These are phyloP conservation scores for Diplodia sapinea DNA, from an alignment of 2,329 filamentous ascomycete species.

Conservation along the genomic window DNA sequence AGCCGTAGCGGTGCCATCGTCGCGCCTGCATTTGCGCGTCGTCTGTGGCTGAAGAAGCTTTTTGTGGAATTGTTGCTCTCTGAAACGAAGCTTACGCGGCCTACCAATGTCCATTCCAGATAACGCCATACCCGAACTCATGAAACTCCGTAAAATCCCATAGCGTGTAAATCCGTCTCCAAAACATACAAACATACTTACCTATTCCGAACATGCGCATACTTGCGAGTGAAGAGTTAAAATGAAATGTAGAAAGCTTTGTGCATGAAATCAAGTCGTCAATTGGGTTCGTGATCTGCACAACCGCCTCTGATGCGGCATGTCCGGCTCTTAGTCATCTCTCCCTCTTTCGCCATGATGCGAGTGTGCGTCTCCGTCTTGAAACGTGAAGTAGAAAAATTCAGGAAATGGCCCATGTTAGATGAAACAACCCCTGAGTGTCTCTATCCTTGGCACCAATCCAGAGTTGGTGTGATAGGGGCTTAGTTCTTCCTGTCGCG, in stretches of 20 bases:
- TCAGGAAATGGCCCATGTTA: background rate
- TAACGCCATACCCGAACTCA: conserved; percentile 22
- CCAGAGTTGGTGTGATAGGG: background rate
- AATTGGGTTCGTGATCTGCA: conserved; percentile 15
- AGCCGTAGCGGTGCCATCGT: conserved; percentile 4
- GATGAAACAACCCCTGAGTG: background rate
- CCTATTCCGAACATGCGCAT: background rate
- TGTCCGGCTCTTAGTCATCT: conserved; percentile 10
- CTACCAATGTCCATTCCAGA: background rate
- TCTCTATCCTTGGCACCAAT: background rate
- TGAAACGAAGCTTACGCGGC: conserved; percentile 27
- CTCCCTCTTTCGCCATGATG: background rate
- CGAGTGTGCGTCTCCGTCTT: background rate
- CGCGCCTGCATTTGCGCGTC: background rate
- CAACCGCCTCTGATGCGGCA: background rate
- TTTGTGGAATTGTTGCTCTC: conserved; percentile 7
- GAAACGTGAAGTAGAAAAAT: background rate
- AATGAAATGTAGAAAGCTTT: background rate
- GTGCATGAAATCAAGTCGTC: conserved; percentile 25
- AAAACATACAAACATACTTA: conserved; percentile 14
- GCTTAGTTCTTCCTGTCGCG: conserved; percentile 27
- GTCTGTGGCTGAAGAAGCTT: conserved; percentile 21
- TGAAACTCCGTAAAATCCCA: conserved; percentile 20
- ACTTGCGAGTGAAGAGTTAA: background rate
- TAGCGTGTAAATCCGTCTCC: background rate